Conservation (phyloP, 2,329 filamentous ascomycete genomes). For the Escovopsis sp. region DNA sequence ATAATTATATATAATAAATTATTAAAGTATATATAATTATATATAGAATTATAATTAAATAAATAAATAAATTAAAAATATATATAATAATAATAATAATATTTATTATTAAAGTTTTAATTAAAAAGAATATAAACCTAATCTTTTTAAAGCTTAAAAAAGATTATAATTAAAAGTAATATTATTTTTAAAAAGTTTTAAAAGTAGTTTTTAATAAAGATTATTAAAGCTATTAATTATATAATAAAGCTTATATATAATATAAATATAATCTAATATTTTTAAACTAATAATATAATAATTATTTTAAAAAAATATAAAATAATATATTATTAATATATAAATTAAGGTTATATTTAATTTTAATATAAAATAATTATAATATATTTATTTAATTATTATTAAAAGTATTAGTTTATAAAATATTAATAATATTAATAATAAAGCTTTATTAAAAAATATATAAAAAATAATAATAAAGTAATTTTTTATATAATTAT, state of each 20-base stretch:
- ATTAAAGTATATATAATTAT: not conserved
- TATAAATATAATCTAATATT: no score
- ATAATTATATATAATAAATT: not conserved
- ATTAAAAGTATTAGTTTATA: no score
- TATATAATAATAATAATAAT: not conserved
- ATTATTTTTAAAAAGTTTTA: no score
- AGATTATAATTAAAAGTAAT: no score
- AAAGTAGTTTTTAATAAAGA: no score
- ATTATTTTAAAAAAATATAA: not conserved
- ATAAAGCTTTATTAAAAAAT: no score
- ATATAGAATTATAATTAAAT: not conserved
- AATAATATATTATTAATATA: not conserved
- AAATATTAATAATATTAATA: not conserved
- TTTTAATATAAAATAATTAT: not conserved
- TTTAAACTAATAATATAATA: not conserved
- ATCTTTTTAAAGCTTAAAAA: no score
- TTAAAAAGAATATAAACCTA: not conserved
- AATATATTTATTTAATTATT: not conserved
- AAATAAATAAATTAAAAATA: not conserved
- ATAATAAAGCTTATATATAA: not conserved
- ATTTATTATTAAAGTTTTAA: constrained; percentile 1
- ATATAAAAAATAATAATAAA: no score
- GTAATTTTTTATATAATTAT: no score
- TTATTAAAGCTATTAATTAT: no score
- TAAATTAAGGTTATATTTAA: not conserved